These are phyloP conservation scores for Apiospora arundinis DNA, from an alignment of 2,329 filamentous ascomycete genomes.

Conservation along the genomic window DNA sequence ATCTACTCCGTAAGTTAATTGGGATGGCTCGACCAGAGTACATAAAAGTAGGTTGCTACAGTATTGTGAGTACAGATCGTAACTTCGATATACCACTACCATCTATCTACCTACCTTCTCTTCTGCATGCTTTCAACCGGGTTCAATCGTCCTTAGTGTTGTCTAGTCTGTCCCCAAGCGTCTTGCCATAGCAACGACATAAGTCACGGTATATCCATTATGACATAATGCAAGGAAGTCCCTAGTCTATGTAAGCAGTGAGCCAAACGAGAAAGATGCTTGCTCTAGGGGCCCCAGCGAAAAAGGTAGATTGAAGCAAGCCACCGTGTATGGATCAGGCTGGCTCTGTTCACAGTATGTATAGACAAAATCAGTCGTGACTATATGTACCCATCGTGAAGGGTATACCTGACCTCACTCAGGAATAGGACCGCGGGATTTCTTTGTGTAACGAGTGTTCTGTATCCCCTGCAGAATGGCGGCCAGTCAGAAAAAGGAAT, in stretches of 20 bases:
- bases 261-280: not conserved
- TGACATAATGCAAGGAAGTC: constrained; percentile 7
- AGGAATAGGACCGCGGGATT: constrained; percentile 5
- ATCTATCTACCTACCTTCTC: not conserved
- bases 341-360: not conserved
- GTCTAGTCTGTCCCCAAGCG: constrained; percentile 4
- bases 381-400: not conserved
- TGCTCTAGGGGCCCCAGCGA: not conserved
- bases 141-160: not conserved
- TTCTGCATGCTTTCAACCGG: not conserved
- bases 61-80: not conserved
- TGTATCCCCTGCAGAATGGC: not conserved
- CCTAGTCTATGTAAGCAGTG: not conserved
- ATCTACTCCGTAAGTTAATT: not conserved
- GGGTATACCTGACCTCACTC: not conserved
- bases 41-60: not conserved
- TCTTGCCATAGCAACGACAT: constrained; percentile 1
- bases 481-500: constrained; percentile 15
- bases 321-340: not conserved
- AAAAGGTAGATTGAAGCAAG: not conserved
- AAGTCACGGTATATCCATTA: not conserved
- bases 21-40: not conserved
- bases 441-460: not conserved
- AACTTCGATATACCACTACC: not conserved
- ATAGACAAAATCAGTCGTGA: not conserved